Evolutionary conservation across 768 basidiomycete species (phyloP), one percentile per base, ranked within the genome.

Genomic region (Lactarius quietus): DNA sequence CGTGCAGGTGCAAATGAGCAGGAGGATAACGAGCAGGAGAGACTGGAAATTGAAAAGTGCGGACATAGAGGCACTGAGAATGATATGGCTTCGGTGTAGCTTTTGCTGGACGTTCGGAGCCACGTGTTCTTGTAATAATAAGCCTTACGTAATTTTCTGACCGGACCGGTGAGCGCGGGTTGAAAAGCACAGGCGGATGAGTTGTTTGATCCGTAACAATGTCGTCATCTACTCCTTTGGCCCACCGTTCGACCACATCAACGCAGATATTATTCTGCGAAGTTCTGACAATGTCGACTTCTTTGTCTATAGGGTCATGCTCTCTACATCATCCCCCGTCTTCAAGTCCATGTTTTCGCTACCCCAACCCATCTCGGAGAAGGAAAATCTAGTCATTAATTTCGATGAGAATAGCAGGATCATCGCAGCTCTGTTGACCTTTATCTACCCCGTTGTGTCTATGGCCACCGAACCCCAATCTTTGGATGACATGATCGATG

Each of bases 31-130:
- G 72, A 96, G 87, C 23, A 99, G 83, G 23, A 99, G 83, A 0
- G 95, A 94, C 76, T 96, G 90, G 74, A 99, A 99, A 79, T 98
- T 96, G 87, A 98, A 98, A 28, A 99, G 83, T 2, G 97, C 97
- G 33, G 96, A 95, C 62, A 63, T 63, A 18, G 15, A 10, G 33
- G 15, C 1, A 3, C 14, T 10, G 48, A 26, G 23, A 48, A 48
- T 5, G 14, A 26, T 23, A 12, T 23, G 10, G 18, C 45, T 48
- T 7, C 4, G 23, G 23, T 48, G 23, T 48, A n/a, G 45, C 14
- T 15, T 48, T n/a, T 23, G 43, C n/a, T 45, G 10, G 18, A 20
- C 43, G 43, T 45, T 45, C n/a, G 43, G 48, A n/a, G n/a, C n/a
- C n/a, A n/a, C n/a, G n/a, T n/a, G n/a, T n/a, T n/a, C n/a, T n/a